phyloP scores from a whole-genome alignment of 73 alveolate genomes.

The Blepharisma japonicum region DNA sequence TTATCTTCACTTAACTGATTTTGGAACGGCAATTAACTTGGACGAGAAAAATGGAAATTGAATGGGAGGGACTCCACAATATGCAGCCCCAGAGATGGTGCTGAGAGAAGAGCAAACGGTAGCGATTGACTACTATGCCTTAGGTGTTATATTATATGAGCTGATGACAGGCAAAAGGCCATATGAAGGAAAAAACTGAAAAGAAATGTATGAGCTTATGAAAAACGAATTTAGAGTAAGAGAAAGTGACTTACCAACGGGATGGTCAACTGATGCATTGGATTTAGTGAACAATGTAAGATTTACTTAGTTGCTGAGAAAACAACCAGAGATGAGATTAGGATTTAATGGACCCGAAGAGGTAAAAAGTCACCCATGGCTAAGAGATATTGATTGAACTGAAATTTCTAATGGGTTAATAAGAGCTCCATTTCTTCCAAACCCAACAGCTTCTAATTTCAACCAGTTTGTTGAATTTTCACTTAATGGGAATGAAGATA shows the following conservation, averaged over 20 bases:
- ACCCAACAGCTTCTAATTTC: too few species aligned
- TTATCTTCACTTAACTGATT: constrained; percentile 80
- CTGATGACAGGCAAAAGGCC: constrained; percentile 84
- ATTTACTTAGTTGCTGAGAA: too few species aligned
- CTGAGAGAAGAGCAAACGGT: constrained; percentile 70
- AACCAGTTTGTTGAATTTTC: too few species aligned
- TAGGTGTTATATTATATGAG: constrained; percentile 89
- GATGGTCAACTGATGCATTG: constrained; percentile 94
- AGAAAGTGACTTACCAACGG: constrained; percentile 75
- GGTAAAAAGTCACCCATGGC: constrained; percentile 94
- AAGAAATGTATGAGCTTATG: constrained; percentile 69
- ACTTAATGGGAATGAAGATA: too few species aligned
- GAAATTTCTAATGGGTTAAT: too few species aligned
- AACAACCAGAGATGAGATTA: constrained; percentile 63
- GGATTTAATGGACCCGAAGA: constrained; percentile 91
- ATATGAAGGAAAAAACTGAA: constrained; percentile 76
- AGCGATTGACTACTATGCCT: constrained; percentile 84
- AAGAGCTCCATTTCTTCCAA: too few species aligned
- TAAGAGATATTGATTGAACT: constrained; percentile 73
- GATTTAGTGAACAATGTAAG: constrained; percentile 82
- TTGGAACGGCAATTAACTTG: constrained; percentile 86
- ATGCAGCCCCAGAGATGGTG: constrained; percentile 91
- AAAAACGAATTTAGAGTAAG: constrained; percentile 66
- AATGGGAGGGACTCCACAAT: constrained; percentile 86
- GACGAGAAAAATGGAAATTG: constrained; percentile 77